Percentiles rank a stretch among this genome's conserved stretches.
Evolutionary conservation across 345 rosid species (phyloP).

Genomic region (Salix dunnii): DNA sequence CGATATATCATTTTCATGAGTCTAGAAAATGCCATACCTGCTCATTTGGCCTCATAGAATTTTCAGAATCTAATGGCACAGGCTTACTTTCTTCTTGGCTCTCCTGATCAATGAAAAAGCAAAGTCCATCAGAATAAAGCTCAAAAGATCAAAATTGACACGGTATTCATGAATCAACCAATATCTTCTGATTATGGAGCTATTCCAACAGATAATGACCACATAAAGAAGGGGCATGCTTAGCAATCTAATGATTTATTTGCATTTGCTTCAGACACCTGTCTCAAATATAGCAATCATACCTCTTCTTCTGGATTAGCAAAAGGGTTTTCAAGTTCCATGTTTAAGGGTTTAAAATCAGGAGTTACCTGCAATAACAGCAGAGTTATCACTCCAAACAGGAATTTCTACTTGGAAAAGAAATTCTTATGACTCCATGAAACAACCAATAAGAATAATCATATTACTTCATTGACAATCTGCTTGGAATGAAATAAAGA

Average conservation of each 20-base stretch:
- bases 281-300: slow-evolving; percentile 8
- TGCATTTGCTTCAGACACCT: background rate
- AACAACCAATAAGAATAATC: background rate
- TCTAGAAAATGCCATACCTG: slow-evolving; percentile 25
- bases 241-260: slow-evolving; percentile 2
- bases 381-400: background rate
- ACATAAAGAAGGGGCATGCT: background rate
- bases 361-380: slow-evolving; percentile 29
- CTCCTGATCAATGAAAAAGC: slow-evolving; percentile 29
- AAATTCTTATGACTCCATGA: background rate
- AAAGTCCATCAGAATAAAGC: slow-evolving; percentile 10
- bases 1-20: background rate
- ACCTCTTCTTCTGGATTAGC: slow-evolving; percentile 40
- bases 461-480: background rate
- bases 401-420: slow-evolving; percentile 1
- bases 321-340: slow-evolving; percentile 30
- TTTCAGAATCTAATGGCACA: slow-evolving; percentile 20
- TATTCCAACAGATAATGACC: background rate
- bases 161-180: slow-evolving; percentile 2
- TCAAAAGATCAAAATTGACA: background rate
- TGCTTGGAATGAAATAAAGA: background rate
- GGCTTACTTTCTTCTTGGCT: slow-evolving; percentile 44
- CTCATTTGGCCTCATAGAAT: slow-evolving; percentile 25
- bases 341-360: slow-evolving; percentile 38
- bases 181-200: background rate